Evolutionary conservation across 257 asterid species (phyloP), one percentile per base, ranked within the genome.

Genomic region (Penstemon barbatus): DNA sequence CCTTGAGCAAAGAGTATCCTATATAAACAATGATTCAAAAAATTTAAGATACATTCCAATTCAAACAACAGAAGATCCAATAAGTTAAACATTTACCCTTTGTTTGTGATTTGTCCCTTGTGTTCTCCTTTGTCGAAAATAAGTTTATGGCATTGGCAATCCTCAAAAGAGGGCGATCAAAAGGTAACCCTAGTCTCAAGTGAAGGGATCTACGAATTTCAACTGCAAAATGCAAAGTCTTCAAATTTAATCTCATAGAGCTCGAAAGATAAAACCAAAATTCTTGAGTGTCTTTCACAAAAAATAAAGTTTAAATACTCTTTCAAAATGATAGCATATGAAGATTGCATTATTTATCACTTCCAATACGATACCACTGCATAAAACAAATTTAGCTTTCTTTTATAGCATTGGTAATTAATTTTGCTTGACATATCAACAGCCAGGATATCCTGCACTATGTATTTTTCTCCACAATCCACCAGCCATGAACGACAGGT

Each of bases 121-220:
- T 57, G 63, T 62, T 71, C 75, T 85, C 81, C 77, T 79, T 88
- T 46, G 51, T 53, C n/a, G 67, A 68, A 65, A 81, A 85, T 54
- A 91, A 71, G 65, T 81, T 80, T 52, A 93, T 57, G 39, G 96
- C 90, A 84, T 93, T 90, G 52, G 95, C 96, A 18, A 90, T 74
- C 74, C 97, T 87, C 57, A 93, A 63, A 77, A 93, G 96, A 77
- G 99, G 99, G 72, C 97, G 99, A 79, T 93, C 99, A 82, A 90
- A 80, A 63, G 97, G 97, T 74, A 93, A 76, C 55, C 97, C 99
- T 59, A 93, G 88, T 79, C 96, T 89, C 87, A 77, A 63, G 83
- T 90, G 99, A 72, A 90, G 88, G 75, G 91, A 77, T 83, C 68
- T 93, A 73, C 97, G 88, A 63, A 76, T 75, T 76, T 90, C 97